A percentile compares a stretch with the other conserved stretches of the same genome.
phyloP scores from a whole-genome alignment of 2,329 filamentous ascomycete species.

The Ophiocordyceps robertsii region DNA sequence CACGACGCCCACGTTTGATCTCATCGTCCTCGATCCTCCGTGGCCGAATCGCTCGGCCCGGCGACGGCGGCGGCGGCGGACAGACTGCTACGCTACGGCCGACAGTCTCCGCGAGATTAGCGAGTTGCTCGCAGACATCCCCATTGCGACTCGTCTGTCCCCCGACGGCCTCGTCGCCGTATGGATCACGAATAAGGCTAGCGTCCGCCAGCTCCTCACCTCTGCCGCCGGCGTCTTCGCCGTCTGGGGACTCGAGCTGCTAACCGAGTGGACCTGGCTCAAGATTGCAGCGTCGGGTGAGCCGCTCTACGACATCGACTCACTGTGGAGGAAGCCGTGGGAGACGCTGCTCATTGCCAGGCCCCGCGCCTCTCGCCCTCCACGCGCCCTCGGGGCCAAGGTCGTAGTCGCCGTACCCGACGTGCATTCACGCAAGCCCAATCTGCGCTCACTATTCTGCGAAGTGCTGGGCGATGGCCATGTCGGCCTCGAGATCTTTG shows the following conservation, averaged over 20 bases:
- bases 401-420: constrained; percentile 61
- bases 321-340: constrained; percentile 60
- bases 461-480: constrained; percentile 37
- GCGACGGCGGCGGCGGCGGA: constrained; percentile 27
- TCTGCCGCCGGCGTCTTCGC: constrained; percentile 44
- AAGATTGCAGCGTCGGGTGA: constrained; percentile 56
- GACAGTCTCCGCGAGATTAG: constrained; percentile 31
- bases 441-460: constrained; percentile 47
- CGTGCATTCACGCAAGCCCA: constrained; percentile 67
- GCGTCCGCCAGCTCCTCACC: constrained; percentile 40
- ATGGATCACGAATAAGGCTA: constrained; percentile 65
- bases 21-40: constrained; percentile 63
- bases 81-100: constrained; percentile 32
- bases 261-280: constrained; percentile 67
- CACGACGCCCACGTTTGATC: constrained; percentile 41
- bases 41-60: constrained; percentile 70
- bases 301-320: constrained; percentile 47
- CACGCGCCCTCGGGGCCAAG: constrained; percentile 21
- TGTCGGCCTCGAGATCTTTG: constrained; percentile 61
- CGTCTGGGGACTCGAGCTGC: constrained; percentile 49
- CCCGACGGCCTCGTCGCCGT: constrained; percentile 48
- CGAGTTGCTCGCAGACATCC: constrained; percentile 37
- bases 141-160: constrained; percentile 40
- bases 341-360: constrained; percentile 56
- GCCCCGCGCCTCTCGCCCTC: constrained; percentile 17